phyloP scores from a whole-genome alignment of 2,329 filamentous ascomycete species.

The Drechslerella coelobrocha region DNA sequence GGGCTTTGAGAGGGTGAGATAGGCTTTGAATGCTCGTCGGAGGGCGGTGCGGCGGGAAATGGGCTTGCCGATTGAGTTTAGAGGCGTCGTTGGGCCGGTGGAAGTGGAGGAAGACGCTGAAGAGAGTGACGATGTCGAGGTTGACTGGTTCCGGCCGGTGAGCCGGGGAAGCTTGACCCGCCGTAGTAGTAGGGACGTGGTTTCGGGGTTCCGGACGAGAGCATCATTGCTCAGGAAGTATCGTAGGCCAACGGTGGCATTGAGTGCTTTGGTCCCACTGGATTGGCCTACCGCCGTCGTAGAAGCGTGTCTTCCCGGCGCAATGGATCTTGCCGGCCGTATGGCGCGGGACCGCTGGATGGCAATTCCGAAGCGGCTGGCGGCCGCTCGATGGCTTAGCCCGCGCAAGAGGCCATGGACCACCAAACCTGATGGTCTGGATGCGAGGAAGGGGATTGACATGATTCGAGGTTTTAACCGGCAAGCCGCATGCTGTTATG shows the following conservation, averaged over 20 bases:
- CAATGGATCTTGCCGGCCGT: constrained; percentile 17
- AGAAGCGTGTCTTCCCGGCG: constrained; percentile 24
- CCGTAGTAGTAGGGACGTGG: constrained; percentile 7
- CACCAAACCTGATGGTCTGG: constrained; percentile 43
- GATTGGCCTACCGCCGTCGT: constrained; percentile 7
- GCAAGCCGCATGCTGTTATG: constrained; percentile 38
- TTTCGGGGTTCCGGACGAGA: constrained; percentile 13
- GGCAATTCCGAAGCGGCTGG: constrained; percentile 42
- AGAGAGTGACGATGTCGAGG: constrained; percentile 21
- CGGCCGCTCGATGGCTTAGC: constrained; percentile 33
- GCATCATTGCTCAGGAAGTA: constrained; percentile 43
- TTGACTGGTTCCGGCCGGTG: constrained; percentile 28
- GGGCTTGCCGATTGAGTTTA: constrained; percentile 27
- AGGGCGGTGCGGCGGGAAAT: constrained; percentile 60
- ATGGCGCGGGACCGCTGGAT: constrained; percentile 40
- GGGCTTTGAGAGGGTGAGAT: constrained; percentile 92
- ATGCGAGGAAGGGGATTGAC: constrained; percentile 44
- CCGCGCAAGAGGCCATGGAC: constrained; percentile 44
- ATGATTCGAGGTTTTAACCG: constrained; percentile 25
- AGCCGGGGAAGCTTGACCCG: constrained; percentile 23
- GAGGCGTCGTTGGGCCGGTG: constrained; percentile 2
- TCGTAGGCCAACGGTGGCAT: constrained; percentile 11
- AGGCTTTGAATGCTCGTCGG: constrained; percentile 75
- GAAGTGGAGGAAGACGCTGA: constrained; percentile 1
- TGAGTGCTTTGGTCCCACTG: background rate